A percentile compares a stretch with the other conserved stretches of the same genome.
These are phyloP conservation scores for Acanthamoeba triangularis DNA, from an alignment of 208 protist genomes.

Conservation along the genomic window DNA sequence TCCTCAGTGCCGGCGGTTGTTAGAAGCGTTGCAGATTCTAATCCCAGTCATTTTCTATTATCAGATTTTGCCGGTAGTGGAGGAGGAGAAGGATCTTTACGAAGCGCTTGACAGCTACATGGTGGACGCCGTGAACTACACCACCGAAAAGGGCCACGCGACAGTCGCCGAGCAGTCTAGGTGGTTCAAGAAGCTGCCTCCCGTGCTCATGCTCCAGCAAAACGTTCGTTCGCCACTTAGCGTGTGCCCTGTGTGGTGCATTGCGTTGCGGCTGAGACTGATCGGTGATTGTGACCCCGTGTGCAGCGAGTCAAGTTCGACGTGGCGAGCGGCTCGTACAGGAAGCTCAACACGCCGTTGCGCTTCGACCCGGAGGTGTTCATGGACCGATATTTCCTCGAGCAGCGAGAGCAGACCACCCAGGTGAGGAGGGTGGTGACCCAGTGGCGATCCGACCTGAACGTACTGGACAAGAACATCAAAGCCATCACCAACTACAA, in stretches of 20 bases:
- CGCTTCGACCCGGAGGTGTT: constrained; percentile 55
- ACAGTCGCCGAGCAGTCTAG: constrained; percentile 57
- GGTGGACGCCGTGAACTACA: constrained; percentile 64
- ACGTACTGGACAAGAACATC: constrained; percentile 39
- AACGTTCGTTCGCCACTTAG: constrained; percentile 13
- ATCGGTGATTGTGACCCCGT: neutral
- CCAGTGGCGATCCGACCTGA: constrained; percentile 52
- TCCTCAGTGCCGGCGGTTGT: neutral
- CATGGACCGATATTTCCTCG: constrained; percentile 69
- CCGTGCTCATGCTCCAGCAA: constrained; percentile 77
- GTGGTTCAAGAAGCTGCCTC: constrained; percentile 74
- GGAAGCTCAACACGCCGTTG: constrained; percentile 54
- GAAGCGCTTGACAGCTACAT: constrained; percentile 57
- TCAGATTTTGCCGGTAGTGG: constrained; percentile 58
- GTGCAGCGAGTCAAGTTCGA: constrained; percentile 63
- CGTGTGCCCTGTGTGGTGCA: neutral
- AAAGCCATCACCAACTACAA: constrained; percentile 69
- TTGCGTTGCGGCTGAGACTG: too few species aligned
- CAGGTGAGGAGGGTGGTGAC: neutral
- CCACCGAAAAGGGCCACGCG: constrained; percentile 70
- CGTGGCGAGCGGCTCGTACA: neutral
- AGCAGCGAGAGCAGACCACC: constrained; percentile 40
- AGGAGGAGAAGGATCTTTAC: constrained; percentile 64
- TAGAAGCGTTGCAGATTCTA: neutral
- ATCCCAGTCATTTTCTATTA: too few species aligned